These are phyloP conservation scores for Metschnikowia borealis DNA, from an alignment of 805 yeast species.

Conservation along the genomic window DNA sequence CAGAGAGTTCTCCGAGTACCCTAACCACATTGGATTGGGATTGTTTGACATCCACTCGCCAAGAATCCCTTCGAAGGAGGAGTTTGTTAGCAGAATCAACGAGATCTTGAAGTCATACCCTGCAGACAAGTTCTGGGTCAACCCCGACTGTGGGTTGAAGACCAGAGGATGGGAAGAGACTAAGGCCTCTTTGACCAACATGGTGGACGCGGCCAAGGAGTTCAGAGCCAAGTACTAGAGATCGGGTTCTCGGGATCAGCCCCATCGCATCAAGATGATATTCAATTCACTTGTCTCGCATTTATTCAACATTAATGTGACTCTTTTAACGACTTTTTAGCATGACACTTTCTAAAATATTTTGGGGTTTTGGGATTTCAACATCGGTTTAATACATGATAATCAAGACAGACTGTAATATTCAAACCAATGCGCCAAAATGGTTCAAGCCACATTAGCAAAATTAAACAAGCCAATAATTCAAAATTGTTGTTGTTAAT, in stretches of 20 bases:
- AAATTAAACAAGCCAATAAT: too few relatives aligned
- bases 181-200: constrained; percentile 89
- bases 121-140: constrained; percentile 98
- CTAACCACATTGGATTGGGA: constrained; percentile 99
- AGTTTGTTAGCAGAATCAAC: constrained; percentile 88
- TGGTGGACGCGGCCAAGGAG: constrained; percentile 98
- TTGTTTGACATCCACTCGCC: constrained; percentile 99
- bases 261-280: constrained; percentile 6
- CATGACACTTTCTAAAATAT: constrained; percentile 19
- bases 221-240: constrained; percentile 51
- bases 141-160: constrained; percentile 99
- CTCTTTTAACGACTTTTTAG: constrained; percentile 22
- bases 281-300: constrained; percentile 28
- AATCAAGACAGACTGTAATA: neutral
- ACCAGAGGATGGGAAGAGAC: constrained; percentile 99
- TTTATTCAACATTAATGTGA: constrained; percentile 51
- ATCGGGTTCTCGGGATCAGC: constrained; percentile 4
- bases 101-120: constrained; percentile 96
- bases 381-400: constrained; percentile 36
- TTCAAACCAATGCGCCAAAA: too few relatives aligned
- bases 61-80: constrained; percentile 97
- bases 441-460: too few relatives aligned
- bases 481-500: too few relatives aligned
- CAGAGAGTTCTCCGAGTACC: constrained; percentile 95
- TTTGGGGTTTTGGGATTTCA: constrained; percentile 47